Evolutionary conservation across 768 basidiomycete genomes (phyloP), one percentile per base, ranked within the genome.

Genomic region (Scleroderma bovista): DNA sequence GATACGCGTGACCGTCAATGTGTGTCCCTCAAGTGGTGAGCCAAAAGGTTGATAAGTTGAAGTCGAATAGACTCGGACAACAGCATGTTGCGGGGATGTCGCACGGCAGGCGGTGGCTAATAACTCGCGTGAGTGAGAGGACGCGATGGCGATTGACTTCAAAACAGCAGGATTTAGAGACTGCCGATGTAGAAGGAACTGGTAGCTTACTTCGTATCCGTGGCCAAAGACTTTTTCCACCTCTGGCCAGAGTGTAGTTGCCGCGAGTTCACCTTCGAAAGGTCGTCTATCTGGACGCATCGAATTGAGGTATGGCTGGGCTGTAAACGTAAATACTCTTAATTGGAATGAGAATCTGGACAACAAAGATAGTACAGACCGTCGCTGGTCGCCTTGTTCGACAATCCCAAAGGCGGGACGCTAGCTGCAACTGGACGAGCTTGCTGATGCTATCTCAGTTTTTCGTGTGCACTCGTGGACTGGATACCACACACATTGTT

Each of bases 161-260:
- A 44, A 19, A 6, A 41, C 37, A 40, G 47, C 23, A 44, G 33
- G 13, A 29, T 41, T 37, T 24, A 54, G 20, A 24, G 17, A 38
- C 23, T 13, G 16, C 24, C 31, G 46, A 34, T 32, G 50, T 29
- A 39, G 19, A 47, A 2, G 22, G 26, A n/a, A 55, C 42, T 6
- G 16, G 26, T n/a, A n/a, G 42, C 69, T 46, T 52, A 87, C 92
- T 79, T 99, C 96, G 59, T 97, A 98, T 37, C 95, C 93, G 66
- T 98, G 96, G 5, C 95, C 96, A 64, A 96, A 99, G 1, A 99
- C 75, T 65, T 99, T 99, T 60, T 98, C 96, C 1, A 83, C 73
- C 70, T 99, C 96, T 0, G 95, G 96, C 96, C 96, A 99, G 1
- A 98, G 74, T 1, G 95, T 98, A 15, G 80, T 78, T 0, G 83